Percentiles rank a stretch among this genome's conserved stretches.
Evolutionary conservation across 768 basidiomycete species (phyloP).

Genomic region (Auricularia cornea): DNA sequence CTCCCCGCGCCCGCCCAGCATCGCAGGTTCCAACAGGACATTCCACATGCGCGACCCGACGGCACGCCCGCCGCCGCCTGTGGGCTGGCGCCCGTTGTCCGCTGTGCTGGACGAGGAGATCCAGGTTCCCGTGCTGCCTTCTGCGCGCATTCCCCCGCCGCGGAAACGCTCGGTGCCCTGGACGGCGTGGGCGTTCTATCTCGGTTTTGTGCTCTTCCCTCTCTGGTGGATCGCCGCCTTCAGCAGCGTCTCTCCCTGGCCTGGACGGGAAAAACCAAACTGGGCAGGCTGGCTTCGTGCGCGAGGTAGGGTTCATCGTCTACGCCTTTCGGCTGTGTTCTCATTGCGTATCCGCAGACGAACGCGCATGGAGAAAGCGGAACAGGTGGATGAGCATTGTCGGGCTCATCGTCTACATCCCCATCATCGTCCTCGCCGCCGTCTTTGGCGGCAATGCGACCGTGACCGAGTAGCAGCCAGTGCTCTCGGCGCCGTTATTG

Average conservation of each 20-base stretch:
- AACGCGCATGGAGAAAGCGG: conserved; percentile 62
- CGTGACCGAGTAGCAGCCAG: not conserved
- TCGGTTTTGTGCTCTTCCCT: conserved; percentile 56
- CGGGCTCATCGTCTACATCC: conserved; percentile 67
- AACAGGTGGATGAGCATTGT: conserved; percentile 65
- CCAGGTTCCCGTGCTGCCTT: conserved; percentile 13
- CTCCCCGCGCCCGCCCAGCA: conserved; percentile 69
- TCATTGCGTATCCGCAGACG: conserved; percentile 41
- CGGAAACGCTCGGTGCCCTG: conserved; percentile 29
- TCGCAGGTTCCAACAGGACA: conserved; percentile 31
- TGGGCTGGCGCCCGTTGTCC: conserved; percentile 44
- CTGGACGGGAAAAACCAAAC: conserved; percentile 33
- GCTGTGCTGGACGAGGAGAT: conserved; percentile 40
- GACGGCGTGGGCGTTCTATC: conserved; percentile 72
- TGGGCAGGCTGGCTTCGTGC: conserved; percentile 43
- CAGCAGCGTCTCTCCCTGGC: conserved; percentile 39
- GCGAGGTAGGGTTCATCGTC: not conserved
- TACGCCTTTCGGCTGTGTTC: conserved; percentile 16
- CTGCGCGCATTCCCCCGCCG: conserved; percentile 7
- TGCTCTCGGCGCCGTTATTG: not conserved
- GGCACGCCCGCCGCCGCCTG: conserved; percentile 44
- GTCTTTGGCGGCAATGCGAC: conserved; percentile 35
- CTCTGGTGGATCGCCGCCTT: conserved; percentile 58
- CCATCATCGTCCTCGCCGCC: conserved; percentile 67
- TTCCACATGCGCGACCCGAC: conserved; percentile 76